A percentile compares a stretch with the other conserved stretches of the same genome.
phyloP scores from a whole-genome alignment of 192 early-diverging fungal genomes.

The Coemansia sp. region DNA sequence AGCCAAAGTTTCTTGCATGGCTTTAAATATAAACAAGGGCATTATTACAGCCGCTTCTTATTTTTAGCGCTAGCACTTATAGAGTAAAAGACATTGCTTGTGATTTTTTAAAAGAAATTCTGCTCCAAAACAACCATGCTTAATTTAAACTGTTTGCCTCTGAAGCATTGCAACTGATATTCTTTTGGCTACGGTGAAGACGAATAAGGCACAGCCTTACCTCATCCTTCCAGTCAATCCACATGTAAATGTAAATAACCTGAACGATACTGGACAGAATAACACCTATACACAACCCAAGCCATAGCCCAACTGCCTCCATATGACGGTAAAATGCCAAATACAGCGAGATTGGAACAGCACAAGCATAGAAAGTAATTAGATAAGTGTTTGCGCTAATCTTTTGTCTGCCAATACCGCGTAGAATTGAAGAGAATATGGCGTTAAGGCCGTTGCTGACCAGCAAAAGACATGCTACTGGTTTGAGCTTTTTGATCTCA shows the following conservation, averaged over 20 bases:
- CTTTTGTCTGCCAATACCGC: conserved; percentile 56
- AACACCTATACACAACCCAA: conserved; percentile 54
- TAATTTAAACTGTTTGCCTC: not conserved
- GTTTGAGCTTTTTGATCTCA: conserved; percentile 30
- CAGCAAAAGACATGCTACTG: conserved; percentile 36
- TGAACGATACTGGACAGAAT: conserved; percentile 27
- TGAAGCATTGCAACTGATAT: not conserved
- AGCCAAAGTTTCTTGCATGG: too few relatives aligned
- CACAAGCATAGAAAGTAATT: conserved; percentile 51
- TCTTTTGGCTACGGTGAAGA: conserved; percentile 10
- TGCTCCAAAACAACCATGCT: not conserved
- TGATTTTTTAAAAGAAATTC: too few relatives aligned
- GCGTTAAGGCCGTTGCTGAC: conserved; percentile 57
- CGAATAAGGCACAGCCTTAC: conserved; percentile 31
- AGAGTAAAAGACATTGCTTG: too few relatives aligned
- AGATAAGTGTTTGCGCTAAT: conserved; percentile 54
- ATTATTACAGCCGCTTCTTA: too few relatives aligned
- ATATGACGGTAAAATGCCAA: conserved; percentile 49
- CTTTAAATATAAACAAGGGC: too few relatives aligned
- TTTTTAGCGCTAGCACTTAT: too few relatives aligned
- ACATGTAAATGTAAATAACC: conserved; percentile 28
- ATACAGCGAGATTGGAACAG: conserved; percentile 53
- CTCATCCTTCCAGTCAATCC: conserved; percentile 37
- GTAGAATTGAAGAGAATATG: conserved; percentile 58
- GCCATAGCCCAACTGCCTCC: conserved; percentile 69